A percentile compares a stretch with the other conserved stretches of the same genome.
phyloP scores from a whole-genome alignment of 1,284 basidiomycete species.

The Ganoderma meredithae region DNA sequence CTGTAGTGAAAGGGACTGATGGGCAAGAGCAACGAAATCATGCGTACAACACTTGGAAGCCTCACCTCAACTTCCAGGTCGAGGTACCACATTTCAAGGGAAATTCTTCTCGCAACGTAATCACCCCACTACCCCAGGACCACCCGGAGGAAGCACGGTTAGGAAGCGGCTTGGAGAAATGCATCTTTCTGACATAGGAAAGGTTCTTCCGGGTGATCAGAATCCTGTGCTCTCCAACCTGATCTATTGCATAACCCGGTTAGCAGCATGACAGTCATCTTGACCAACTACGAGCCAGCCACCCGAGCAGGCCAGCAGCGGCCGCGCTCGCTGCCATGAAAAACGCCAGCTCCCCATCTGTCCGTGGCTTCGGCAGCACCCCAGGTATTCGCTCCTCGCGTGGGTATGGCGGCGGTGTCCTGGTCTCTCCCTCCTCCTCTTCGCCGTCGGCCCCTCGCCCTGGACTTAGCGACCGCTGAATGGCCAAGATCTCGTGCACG shows the following conservation, averaged over 20 bases:
- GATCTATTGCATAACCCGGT: constrained; percentile 16
- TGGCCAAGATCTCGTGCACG: constrained; percentile 23
- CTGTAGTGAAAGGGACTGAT: neutral
- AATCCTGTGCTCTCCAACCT: constrained; percentile 5
- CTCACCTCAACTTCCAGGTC: neutral
- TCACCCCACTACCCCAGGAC: too few species aligned
- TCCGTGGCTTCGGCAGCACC: constrained; percentile 18
- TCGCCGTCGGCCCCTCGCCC: constrained; percentile 21
- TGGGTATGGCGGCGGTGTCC: constrained; percentile 5
- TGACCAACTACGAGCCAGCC: constrained; percentile 38
- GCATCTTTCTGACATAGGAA: neutral
- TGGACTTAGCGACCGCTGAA: constrained; percentile 26
- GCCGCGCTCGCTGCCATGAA: constrained; percentile 32
- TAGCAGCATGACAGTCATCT: constrained; percentile 21
- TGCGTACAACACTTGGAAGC: neutral
- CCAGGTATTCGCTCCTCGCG: constrained; percentile 22
- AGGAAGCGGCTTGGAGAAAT: neutral
- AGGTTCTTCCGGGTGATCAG: neutral
- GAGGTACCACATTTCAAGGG: neutral
- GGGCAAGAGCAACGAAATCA: neutral
- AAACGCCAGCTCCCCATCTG: constrained; percentile 29
- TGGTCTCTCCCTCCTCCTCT: constrained; percentile 17
- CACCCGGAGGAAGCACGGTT: too few species aligned
- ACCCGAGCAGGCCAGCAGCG: constrained; percentile 37
- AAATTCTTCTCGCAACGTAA: neutral